Conservation (phyloP, 371 early-diverging fungal genomes). For the Apophysomyces sp. region DNA sequence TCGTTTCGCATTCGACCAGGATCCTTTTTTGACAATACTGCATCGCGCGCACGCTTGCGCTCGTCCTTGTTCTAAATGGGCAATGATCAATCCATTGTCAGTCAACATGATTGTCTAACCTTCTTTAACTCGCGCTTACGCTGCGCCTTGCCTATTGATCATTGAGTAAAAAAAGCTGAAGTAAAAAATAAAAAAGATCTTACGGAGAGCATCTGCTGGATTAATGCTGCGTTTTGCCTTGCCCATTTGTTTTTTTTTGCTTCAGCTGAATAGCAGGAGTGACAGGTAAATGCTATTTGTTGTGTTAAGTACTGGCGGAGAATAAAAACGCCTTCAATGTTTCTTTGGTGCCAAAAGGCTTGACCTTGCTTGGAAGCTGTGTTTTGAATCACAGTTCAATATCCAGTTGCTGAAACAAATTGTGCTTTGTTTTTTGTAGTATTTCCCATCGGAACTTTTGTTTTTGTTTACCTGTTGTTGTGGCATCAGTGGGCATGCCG, state of each 20-base stretch:
- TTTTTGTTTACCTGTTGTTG: too few relatives aligned
- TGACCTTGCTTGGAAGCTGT: too few relatives aligned
- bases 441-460: too few relatives aligned
- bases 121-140: conserved; percentile 67
- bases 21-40: conserved; percentile 52
- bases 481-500: too few relatives aligned
- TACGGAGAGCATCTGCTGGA: conserved; percentile 53
- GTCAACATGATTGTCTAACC: conserved; percentile 24
- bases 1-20: conserved; percentile 44
- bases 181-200: conserved; percentile 42
- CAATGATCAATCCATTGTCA: neutral
- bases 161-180: neutral
- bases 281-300: neutral
- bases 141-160: conserved; percentile 55
- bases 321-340: too few relatives aligned
- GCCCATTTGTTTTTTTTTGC: conserved; percentile 23
- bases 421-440: too few relatives aligned
- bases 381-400: too few relatives aligned
- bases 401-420: too few relatives aligned
- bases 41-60: conserved; percentile 52
- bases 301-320: too few relatives aligned
- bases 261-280: neutral
- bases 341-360: too few relatives aligned
- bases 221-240: conserved; percentile 49
- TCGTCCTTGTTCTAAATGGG: conserved; percentile 60